Evolutionary conservation across 768 basidiomycete genomes (phyloP), one percentile per base, ranked within the genome.

Genomic region (Hypholoma sublateritium): DNA sequence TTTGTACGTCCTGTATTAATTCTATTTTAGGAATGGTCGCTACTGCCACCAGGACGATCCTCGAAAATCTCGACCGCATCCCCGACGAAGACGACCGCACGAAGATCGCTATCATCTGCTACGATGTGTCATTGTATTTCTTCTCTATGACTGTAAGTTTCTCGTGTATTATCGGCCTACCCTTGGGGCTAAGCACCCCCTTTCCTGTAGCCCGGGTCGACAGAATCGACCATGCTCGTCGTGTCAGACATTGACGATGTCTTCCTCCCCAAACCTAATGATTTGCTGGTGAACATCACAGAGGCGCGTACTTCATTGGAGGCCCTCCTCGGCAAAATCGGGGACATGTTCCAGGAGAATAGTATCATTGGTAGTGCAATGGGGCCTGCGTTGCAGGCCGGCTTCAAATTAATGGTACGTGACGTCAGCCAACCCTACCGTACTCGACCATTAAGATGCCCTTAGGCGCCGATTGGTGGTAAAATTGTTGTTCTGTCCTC

Each of bases 281-380:
- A 98, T 69, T 80, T 98, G n/a, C 86, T 98, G 34, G 91, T 98
- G 67, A 98, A 98, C 77, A 77, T 98, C 58, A 82, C 85, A 12
- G 97, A 98, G 74, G 82, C 89, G 9, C 85, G 91, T 41, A 75
- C 84, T 0, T 85, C 88, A 2, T 73, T 98, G 45, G 96, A 98
- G 69, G 74, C 80, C 14, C 81, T 99, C 21, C 82, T 99, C 1
- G 84, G 87, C 16, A 78, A 89, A 52, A 80, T 99, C 54, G 91
- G 87, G 63, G 96, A 95, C 55, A 98, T 99, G 96, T 99, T 98
- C 84, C 85, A 90, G 70, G 96, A 98, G n/a, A 93, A 93, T 59
- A 88, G 88, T 67, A 87, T 88, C 25, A 87, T 95, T 56, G 96
- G 95, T 3, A 95, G 91, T 71, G 97, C 97, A 2, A 76, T 98